A percentile compares a stretch with the other conserved stretches of the same genome.
Conservation (phyloP, 768 basidiomycete species). For the Exsudoporus frostii region DNA sequence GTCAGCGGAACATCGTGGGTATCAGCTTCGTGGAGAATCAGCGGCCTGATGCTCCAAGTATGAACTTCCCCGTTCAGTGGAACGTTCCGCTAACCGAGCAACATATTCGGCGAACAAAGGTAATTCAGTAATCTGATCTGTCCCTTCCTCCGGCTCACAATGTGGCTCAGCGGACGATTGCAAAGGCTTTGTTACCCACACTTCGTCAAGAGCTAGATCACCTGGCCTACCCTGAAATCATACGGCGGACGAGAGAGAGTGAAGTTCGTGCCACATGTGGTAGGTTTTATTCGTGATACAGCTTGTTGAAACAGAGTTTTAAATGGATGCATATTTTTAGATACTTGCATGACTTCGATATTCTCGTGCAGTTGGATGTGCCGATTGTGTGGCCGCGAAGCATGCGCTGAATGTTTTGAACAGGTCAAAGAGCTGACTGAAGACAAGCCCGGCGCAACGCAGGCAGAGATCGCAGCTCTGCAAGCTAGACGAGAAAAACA, state of each 20-base stretch:
- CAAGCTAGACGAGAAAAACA: conserved; percentile 57
- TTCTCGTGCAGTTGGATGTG: conserved; percentile 92
- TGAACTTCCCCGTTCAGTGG: conserved; percentile 65
- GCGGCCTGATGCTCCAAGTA: conserved; percentile 52
- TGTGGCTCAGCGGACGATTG: conserved; percentile 55
- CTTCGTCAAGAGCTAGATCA: conserved; percentile 65
- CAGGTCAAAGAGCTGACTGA: conserved; percentile 64
- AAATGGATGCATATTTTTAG: conserved; percentile 38
- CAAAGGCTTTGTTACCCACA: conserved; percentile 62
- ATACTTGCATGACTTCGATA: conserved; percentile 91
- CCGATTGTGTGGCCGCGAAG: conserved; percentile 84
- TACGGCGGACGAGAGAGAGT: conserved; percentile 72
- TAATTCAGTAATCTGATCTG: conserved; percentile 23
- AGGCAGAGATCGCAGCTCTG: conserved; percentile 46
- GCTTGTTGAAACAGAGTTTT: conserved; percentile 5
- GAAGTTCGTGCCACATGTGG: conserved; percentile 86
- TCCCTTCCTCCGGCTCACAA: conserved; percentile 10
- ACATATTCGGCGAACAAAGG: conserved; percentile 63
- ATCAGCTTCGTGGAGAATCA: conserved; percentile 69
- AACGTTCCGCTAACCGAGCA: conserved; percentile 51
- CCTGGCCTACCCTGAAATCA: conserved; percentile 51
- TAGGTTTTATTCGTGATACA: conserved; percentile 34
- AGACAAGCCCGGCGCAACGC: conserved; percentile 46
- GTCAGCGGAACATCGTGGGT: conserved; percentile 54
- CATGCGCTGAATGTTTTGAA: conserved; percentile 79